These are phyloP conservation scores for Aspergillus pseudonomiae DNA, from an alignment of 2,329 filamentous ascomycete species.

Conservation along the genomic window DNA sequence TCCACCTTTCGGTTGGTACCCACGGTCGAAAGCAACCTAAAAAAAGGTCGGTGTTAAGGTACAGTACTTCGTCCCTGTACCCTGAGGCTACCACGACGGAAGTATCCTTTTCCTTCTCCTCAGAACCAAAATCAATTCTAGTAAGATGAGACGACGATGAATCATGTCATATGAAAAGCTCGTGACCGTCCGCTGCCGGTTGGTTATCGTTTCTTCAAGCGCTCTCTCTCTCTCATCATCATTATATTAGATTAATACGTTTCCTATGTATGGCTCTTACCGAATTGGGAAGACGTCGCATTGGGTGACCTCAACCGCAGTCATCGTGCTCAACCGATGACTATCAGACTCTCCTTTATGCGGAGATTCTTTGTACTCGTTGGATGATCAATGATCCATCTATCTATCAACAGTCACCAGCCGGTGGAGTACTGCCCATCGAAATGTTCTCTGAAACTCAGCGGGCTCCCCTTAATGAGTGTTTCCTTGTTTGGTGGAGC, in stretches of 20 bases:
- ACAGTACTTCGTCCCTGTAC: not conserved
- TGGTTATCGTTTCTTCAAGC: not conserved
- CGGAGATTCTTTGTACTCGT: not conserved
- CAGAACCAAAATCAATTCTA: not conserved
- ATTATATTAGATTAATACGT: not conserved
- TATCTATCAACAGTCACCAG: not conserved
- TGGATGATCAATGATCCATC: not conserved
- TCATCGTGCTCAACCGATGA: not conserved
- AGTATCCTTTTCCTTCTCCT: not conserved
- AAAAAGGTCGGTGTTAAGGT: not conserved
- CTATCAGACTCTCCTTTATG: not conserved
- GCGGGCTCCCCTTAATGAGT: slow-evolving; percentile 5
- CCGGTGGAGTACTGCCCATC: not conserved
- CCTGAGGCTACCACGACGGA: not conserved
- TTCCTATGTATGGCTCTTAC: not conserved
- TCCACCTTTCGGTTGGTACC: slow-evolving; percentile 16
- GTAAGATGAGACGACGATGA: not conserved
- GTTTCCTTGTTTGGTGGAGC: slow-evolving; percentile 25
- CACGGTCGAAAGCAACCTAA: slow-evolving; percentile 10
- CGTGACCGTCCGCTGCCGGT: not conserved
- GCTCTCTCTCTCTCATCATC: not conserved
- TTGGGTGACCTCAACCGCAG: not conserved
- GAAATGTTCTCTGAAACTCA: slow-evolving; percentile 17
- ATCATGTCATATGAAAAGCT: not conserved
- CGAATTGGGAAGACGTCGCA: not conserved